Base-by-base conservation (phyloP, 2,329 filamentous ascomycete species). In the Colletotrichum horii region DNA sequence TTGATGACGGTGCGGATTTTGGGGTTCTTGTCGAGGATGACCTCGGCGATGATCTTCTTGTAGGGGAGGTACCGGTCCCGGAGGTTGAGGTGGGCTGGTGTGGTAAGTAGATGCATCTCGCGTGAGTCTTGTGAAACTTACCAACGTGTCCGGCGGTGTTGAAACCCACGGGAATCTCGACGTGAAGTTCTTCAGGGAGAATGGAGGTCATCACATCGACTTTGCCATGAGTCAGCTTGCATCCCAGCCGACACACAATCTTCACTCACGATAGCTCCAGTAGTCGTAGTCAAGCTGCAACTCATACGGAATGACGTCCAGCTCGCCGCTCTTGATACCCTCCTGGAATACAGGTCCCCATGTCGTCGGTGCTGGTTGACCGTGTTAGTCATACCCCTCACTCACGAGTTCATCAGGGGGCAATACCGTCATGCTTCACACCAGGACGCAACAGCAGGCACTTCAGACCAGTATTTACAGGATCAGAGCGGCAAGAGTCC, bases 1-100 rank as follows among this genome's bases (percentile, higher is more conserved):
- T 98, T 98, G 86, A 99, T 98, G 79, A 99, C 96, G 0, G 97
- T 99, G 75, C 89, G 90, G 76, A 98, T 91, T 61, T 87, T 87
- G 12, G 92, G 90, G 84, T 98, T 98, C 87, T 99, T 99, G 87
- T 98, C 97, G 68, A 95, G 87, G 24, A 99, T 87, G 4, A 98
- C 93, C 80, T 96, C 89, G 0, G 94, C 97, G 66, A 98, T 96
- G 56, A 98, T 83, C 78, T 94, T 84, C 84, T 97, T 98, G 88
- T 97, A 98, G 0, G 94, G 95, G 14, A 95, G 87, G 81, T 96
- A 98, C 78, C 93, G 91, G 24, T 94, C 92, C 66, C 95, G 92
- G 36, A 99, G 92, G 84, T 99, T 99, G 74, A 99, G 88, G 82
- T 99, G 97, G 55, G 96, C 96, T 93, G 71, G 1, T 36, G 70